A percentile compares a stretch with the other conserved stretches of the same genome.
phyloP scores from a whole-genome alignment of 2,329 filamentous ascomycete species.

The Diaporthe capsici region DNA sequence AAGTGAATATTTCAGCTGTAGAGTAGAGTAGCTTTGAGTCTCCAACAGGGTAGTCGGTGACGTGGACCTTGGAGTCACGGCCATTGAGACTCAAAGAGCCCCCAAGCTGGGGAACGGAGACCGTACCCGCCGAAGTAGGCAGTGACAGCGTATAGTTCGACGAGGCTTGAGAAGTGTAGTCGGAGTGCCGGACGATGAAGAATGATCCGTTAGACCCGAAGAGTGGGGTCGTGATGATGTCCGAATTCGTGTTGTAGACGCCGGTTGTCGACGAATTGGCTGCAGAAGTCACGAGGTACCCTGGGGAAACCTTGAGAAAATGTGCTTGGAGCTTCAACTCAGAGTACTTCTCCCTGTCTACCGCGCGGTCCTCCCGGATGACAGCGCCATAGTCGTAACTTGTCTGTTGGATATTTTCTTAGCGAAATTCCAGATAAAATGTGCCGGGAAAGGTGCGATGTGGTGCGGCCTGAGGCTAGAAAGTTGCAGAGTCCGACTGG shows the following conservation, averaged over 20 bases:
- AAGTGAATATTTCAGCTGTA: constrained; percentile 78
- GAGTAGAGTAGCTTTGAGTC: constrained; percentile 73
- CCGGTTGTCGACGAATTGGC: constrained; percentile 63
- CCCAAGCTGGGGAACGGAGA: constrained; percentile 70
- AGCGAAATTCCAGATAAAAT: neutral
- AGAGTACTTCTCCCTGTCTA: constrained; percentile 82
- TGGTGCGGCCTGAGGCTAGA: too few species aligned
- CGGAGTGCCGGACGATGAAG: constrained; percentile 77
- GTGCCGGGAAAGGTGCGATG: neutral
- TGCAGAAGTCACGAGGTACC: constrained; percentile 74
- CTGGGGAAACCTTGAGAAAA: constrained; percentile 80
- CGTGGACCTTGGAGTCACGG: constrained; percentile 76
- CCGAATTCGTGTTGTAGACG: constrained; percentile 67
- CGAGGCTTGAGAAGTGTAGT: constrained; percentile 70
- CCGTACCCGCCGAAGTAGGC: constrained; percentile 68
- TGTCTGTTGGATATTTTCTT: constrained; percentile 50
- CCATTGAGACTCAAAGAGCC: constrained; percentile 70
- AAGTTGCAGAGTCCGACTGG: neutral
- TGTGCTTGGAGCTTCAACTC: constrained; percentile 83
- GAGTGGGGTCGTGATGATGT: constrained; percentile 74
- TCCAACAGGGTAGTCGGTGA: constrained; percentile 76
- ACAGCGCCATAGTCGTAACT: constrained; percentile 67
- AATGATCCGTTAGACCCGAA: constrained; percentile 68
- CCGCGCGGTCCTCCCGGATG: constrained; percentile 64
- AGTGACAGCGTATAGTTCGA: constrained; percentile 75